phyloP scores from a whole-genome alignment of 225 moss, liverwort and hornwort species.

The Pseudisothecium myosuroides region DNA sequence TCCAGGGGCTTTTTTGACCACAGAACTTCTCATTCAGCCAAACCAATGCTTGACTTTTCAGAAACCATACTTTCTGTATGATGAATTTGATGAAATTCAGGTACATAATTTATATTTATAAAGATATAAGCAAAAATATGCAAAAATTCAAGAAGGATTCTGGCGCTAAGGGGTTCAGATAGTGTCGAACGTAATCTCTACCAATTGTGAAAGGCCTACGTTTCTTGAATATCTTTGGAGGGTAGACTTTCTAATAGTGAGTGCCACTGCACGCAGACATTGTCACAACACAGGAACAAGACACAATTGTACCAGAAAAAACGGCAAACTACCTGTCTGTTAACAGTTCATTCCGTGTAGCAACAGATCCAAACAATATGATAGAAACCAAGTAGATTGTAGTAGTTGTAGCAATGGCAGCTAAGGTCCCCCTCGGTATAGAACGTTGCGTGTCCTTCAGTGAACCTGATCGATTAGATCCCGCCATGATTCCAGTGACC shows the following conservation, averaged over 20 bases:
- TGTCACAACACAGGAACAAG: not conserved
- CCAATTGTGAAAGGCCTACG: not conserved
- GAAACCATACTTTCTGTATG: not conserved
- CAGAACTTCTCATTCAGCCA: not conserved
- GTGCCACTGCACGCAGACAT: not conserved
- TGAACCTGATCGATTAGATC: constrained; percentile 92
- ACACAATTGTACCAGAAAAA: not conserved
- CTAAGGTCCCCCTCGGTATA: constrained; percentile 81
- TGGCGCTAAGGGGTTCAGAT: not conserved
- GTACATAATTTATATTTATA: not conserved
- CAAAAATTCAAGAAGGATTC: not conserved
- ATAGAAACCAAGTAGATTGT: constrained; percentile 72
- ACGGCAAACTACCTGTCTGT: constrained; percentile 56
- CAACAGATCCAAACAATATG: constrained; percentile 89
- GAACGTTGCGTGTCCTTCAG: constrained; percentile 86
- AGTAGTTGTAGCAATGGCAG: constrained; percentile 80
- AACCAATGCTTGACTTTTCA: not conserved
- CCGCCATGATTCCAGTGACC: constrained; percentile 99
- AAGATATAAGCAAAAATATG: not conserved
- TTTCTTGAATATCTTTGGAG: not conserved
- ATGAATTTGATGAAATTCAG: not conserved
- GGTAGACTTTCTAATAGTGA: too few relatives aligned
- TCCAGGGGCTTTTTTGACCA: not conserved
- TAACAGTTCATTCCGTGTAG: constrained; percentile 70
- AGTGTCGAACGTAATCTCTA: not conserved